A percentile compares a stretch with the other conserved stretches of the same genome.
phyloP scores from a whole-genome alignment of 2,329 filamentous ascomycete genomes.

The Fusarium veterinarium region DNA sequence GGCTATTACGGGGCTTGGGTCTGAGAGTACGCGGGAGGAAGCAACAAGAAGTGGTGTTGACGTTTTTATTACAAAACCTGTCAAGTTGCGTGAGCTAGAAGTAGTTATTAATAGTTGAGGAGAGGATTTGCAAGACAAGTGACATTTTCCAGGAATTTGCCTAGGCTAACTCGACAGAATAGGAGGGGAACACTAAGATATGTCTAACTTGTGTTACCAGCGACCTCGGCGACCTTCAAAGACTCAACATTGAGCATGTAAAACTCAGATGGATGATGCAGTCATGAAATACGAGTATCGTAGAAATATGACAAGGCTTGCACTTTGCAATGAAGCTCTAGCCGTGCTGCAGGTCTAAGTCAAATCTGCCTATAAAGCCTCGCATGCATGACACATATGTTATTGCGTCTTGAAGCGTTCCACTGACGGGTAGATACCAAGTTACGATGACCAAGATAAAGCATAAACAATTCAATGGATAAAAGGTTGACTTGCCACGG shows the following conservation, averaged over 20 bases:
- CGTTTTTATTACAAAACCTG: constrained; percentile 6
- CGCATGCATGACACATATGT: fast-evolving
- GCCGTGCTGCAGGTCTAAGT: not conserved
- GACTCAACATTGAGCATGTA: fast-evolving
- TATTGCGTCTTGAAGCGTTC: too few species aligned
- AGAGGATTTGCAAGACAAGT: fast-evolving
- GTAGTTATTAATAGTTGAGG: not conserved
- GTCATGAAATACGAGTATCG: not conserved
- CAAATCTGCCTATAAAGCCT: not conserved
- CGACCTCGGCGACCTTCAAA: too few species aligned
- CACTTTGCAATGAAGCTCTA: not conserved
- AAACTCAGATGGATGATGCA: not conserved
- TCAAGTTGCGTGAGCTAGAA: not conserved
- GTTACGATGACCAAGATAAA: too few species aligned
- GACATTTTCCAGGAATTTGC: not conserved
- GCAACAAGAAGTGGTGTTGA: constrained; percentile 4
- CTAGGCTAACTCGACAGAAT: not conserved
- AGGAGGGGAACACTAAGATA: not conserved
- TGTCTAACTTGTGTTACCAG: fast-evolving
- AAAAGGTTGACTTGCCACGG: too few species aligned
- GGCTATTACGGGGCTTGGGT: not conserved
- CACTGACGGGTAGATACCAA: too few species aligned
- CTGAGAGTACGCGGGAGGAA: not conserved
- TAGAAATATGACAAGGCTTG: not conserved
- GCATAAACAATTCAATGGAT: too few species aligned